Evolutionary conservation across 805 yeast species (phyloP).

Genomic region (Zygosaccharomyces lentus): DNA sequence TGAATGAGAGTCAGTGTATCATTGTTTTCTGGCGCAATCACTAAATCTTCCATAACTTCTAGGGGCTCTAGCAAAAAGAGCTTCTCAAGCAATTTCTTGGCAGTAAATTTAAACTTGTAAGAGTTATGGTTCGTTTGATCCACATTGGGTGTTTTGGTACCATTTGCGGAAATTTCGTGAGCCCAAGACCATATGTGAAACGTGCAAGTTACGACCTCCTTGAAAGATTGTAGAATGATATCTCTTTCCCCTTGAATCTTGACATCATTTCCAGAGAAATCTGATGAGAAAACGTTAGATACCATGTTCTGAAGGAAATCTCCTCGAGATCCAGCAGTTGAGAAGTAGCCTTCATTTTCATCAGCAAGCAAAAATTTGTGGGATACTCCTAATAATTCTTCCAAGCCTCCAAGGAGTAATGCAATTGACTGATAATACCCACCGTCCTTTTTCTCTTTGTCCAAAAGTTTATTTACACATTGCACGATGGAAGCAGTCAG

Average conservation of each 20-base stretch:
- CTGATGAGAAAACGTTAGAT: constrained; percentile 34
- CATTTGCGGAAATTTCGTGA: constrained; percentile 15
- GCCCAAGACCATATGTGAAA: constrained; percentile 69
- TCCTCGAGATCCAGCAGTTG: constrained; percentile 18
- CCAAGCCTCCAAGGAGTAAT: constrained; percentile 52
- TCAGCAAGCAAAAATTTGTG: constrained; percentile 49
- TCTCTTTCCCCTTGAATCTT: constrained; percentile 43
- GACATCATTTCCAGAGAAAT: constrained; percentile 38
- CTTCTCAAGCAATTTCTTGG: constrained; percentile 61
- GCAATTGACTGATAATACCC: constrained; percentile 46
- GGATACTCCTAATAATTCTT: constrained; percentile 55
- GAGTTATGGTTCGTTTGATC: constrained; percentile 42
- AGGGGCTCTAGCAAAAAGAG: constrained; percentile 64
- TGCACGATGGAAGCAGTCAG: constrained; percentile 44
- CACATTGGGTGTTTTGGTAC: constrained; percentile 8
- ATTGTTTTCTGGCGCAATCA: constrained; percentile 35
- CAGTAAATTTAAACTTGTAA: constrained; percentile 60
- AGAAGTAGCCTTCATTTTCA: constrained; percentile 26
- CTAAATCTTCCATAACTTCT: constrained; percentile 66
- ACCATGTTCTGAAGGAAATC: constrained; percentile 35
- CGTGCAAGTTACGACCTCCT: constrained; percentile 50
- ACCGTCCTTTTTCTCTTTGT: constrained; percentile 28
- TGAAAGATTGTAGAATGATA: constrained; percentile 59
- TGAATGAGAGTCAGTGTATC: constrained; percentile 42
- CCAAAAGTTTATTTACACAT: constrained; percentile 23